Evolutionary conservation across 164 flowering plant species (phyloP), one percentile per base, ranked within the genome.

Genomic region (Annona squamosa): DNA sequence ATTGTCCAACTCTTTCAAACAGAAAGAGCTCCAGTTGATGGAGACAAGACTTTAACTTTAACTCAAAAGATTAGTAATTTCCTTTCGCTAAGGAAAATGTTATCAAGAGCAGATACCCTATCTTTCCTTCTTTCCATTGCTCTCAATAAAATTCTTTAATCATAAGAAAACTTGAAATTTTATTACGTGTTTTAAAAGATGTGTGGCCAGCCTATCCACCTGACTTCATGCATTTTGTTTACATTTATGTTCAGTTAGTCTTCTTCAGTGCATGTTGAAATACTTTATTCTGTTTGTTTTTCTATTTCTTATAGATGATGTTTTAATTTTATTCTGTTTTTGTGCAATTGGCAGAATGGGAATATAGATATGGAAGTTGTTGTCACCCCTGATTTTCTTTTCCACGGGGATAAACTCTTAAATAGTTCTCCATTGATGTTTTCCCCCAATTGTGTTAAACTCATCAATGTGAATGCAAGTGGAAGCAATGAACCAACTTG

Each of bases 331-430:
- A 65, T 26, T 64, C 17, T 74, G 72, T 66, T 77, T 72, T 41
- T 71, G 46, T 79, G 61, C 62, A 48, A 66, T 79, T 81, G 52
- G 45, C 86, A 89, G 91, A 85, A 81, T 90, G 83, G 77, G 73
- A 70, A 75, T 42, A 43, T 68, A 56, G 68, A 77, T 71, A 42
- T 26, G 73, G 81, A 65, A 2, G 82, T 91, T 72, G 68, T 69
- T 65, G 65, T 87, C 57, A 48, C 3, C 70, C 87, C 97, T 65
- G 98, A 87, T 82, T 84, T 73, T 81, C 63, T 85, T 47, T 45
- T 70, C 7, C 82, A 76, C 69, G 74, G 84, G 37, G 84, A 81
- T 73, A 72, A 47, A 67, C 69, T 73, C 73, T 82, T 63, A 75
- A 65, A 78, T 26, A 81, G 79, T 5, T 79, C 81, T 42, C 68